A percentile compares a stretch with the other conserved stretches of the same genome.
Conservation (phyloP, 768 basidiomycete genomes). For the Leucogyrophana mollusca region DNA sequence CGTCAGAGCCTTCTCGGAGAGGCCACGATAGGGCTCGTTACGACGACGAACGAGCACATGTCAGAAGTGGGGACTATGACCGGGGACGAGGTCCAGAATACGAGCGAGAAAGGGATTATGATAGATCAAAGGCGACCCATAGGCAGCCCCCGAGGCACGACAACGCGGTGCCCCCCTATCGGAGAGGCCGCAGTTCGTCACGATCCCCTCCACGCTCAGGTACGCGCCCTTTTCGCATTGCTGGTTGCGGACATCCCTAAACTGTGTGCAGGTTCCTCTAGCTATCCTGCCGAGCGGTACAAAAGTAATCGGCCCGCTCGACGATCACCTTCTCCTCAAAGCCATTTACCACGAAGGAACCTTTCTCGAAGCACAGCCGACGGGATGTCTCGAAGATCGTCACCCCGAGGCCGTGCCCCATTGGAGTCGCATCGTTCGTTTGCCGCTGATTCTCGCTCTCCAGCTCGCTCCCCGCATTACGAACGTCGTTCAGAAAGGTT, state of each 20-base stretch:
- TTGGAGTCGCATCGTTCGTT: too few relatives aligned
- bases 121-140: too few relatives aligned
- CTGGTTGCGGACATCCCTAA: too few relatives aligned
- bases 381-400: too few relatives aligned
- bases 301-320: too few relatives aligned
- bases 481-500: too few relatives aligned
- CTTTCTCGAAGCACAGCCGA: too few relatives aligned
- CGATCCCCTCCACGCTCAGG: not conserved
- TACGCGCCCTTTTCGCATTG: not conserved
- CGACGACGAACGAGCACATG: slow-evolving; percentile 6
- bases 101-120: slow-evolving; percentile 3
- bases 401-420: too few relatives aligned
- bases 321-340: too few relatives aligned
- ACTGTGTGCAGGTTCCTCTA: too few relatives aligned
- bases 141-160: slow-evolving; percentile 11
- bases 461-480: not conserved
- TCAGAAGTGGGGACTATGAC: slow-evolving; percentile 20
- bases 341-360: too few relatives aligned
- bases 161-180: not conserved
- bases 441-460: not conserved
- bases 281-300: too few relatives aligned
- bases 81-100: slow-evolving; percentile 20
- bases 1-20: not conserved
- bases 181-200: not conserved
- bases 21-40: slow-evolving; percentile 5